These are phyloP conservation scores for Beauveria rudraprayagi DNA, from an alignment of 2,329 filamentous ascomycete genomes.

Conservation along the genomic window DNA sequence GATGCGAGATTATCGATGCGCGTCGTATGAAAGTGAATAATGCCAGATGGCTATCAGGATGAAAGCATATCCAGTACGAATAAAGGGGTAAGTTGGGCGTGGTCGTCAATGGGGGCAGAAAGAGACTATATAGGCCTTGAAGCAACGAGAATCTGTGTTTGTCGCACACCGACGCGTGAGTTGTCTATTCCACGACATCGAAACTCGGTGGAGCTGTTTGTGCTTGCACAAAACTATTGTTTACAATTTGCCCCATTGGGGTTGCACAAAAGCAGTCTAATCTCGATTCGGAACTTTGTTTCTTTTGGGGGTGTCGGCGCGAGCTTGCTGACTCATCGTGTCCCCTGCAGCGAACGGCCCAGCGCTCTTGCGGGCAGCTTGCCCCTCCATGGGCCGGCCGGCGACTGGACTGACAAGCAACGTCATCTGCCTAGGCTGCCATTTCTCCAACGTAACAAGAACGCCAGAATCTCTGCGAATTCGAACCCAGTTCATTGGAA, in stretches of 20 bases:
- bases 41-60: not conserved
- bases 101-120: not conserved
- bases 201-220: conserved; percentile 5
- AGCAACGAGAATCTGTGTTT: not conserved
- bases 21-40: not conserved
- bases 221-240: conserved; percentile 1
- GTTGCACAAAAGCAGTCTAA: not conserved
- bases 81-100: not conserved
- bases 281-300: conserved; percentile 4
- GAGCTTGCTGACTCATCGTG: conserved; percentile 3
- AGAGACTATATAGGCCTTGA: not conserved
- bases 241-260: conserved; percentile 11
- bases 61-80: not conserved
- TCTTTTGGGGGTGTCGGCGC: not conserved
- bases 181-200: not conserved
- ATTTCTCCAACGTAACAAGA: not conserved
- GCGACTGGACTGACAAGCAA: not conserved
- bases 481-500: not conserved
- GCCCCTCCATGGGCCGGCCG: conserved; percentile 1
- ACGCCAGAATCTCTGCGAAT: not conserved
- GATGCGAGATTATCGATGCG: not conserved
- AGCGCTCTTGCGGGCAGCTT: not conserved
- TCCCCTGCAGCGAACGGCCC: not conserved
- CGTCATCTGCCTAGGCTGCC: conserved; percentile 1
- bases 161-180: conserved; percentile 10